phyloP scores from a whole-genome alignment of 768 basidiomycete species.

The Saitozyma sp. region DNA sequence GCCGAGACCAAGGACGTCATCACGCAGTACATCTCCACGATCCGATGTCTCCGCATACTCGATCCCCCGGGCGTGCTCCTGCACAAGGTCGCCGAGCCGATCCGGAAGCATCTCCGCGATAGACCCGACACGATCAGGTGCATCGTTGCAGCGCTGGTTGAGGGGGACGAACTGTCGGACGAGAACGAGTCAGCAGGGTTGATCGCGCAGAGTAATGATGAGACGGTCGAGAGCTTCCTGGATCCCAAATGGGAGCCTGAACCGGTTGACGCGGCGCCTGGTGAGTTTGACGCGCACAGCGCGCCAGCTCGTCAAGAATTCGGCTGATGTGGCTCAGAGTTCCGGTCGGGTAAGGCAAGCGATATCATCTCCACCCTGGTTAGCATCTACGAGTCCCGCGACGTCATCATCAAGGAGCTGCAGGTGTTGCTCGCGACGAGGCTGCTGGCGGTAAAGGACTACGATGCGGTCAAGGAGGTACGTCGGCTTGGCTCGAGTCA shows the following conservation, averaged over 20 bases:
- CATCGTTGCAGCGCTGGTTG: constrained; percentile 87
- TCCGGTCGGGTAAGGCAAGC: constrained; percentile 83
- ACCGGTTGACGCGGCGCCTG: constrained; percentile 92
- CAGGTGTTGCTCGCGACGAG: constrained; percentile 88
- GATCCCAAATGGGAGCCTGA: constrained; percentile 96
- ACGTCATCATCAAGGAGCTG: constrained; percentile 91
- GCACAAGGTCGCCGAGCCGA: constrained; percentile 90
- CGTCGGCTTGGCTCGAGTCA: constrained; percentile 10
- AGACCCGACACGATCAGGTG: constrained; percentile 90
- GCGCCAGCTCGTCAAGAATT: too few species aligned
- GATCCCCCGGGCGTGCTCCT: constrained; percentile 91
- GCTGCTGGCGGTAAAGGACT: constrained; percentile 75
- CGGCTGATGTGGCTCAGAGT: constrained; percentile 61
- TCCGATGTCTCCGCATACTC: constrained; percentile 82
- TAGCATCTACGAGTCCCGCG: constrained; percentile 95
- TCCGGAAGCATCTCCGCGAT: constrained; percentile 75
- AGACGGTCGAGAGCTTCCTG: constrained; percentile 70
- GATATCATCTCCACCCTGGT: constrained; percentile 96
- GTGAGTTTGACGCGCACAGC: too few species aligned
- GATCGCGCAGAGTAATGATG: constrained; percentile 60
- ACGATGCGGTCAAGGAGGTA: constrained; percentile 71
- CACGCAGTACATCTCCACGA: constrained; percentile 84
- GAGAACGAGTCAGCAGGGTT: constrained; percentile 63
- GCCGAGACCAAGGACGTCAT: constrained; percentile 91
- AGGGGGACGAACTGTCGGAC: constrained; percentile 79